These are phyloP conservation scores for Cytauxzoon felis DNA, from an alignment of 169 alveolate genomes.

Conservation along the genomic window DNA sequence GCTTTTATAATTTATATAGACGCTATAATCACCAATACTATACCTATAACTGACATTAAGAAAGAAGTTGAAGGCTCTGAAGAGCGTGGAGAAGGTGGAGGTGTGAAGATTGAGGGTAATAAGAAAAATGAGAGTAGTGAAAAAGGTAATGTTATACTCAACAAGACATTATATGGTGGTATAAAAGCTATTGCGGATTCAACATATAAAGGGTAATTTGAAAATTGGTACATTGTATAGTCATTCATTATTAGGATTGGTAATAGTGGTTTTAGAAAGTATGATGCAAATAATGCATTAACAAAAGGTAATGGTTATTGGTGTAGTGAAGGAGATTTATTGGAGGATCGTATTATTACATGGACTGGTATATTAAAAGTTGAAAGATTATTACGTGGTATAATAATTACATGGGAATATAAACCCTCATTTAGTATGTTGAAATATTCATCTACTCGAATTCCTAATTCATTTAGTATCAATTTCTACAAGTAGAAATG, in stretches of 20 bases:
- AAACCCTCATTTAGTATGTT: conserved; percentile 39
- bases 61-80: background rate
- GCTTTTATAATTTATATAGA: too few relatives aligned
- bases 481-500: conserved; percentile 61
- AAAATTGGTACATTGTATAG: background rate
- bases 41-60: too few relatives aligned
- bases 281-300: conserved; percentile 73
- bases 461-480: conserved; percentile 32
- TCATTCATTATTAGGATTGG: conserved; percentile 39
- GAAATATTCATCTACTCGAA: background rate
- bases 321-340: conserved; percentile 72
- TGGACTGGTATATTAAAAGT: conserved; percentile 68
- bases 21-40: too few relatives aligned
- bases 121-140: conserved; percentile 1
- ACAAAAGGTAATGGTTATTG: conserved; percentile 75
- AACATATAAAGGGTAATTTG: conserved; percentile 47
- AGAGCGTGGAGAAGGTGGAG: conserved; percentile 2
- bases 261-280: conserved; percentile 67
- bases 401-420: conserved; percentile 47
- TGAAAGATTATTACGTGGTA: conserved; percentile 56
- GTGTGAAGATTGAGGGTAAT: background rate
- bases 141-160: conserved; percentile 1
- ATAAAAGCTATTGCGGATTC: conserved; percentile 49
- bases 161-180: conserved; percentile 44
- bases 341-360: conserved; percentile 54